These are phyloP conservation scores for Psilocybe mexicana DNA, from an alignment of 1,284 basidiomycete genomes.

Conservation along the genomic window DNA sequence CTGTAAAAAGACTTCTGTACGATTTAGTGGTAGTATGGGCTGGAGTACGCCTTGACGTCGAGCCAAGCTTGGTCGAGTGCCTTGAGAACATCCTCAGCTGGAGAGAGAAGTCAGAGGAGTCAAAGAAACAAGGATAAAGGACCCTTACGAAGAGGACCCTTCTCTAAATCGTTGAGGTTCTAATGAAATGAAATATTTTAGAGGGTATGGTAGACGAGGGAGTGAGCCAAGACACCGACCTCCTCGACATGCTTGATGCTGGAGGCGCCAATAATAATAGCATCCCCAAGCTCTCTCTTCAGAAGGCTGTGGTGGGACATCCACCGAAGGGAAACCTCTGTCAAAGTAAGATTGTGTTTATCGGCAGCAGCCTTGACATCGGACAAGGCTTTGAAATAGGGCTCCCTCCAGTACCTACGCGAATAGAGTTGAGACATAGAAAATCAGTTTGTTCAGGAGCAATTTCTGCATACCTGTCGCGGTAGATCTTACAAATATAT, in stretches of 20 bases:
- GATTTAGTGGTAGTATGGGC: slow-evolving; percentile 30
- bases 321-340: slow-evolving; percentile 56
- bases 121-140: background rate
- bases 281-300: slow-evolving; percentile 47
- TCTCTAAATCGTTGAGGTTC: slow-evolving; percentile 57
- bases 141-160: slow-evolving; percentile 53
- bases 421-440: background rate
- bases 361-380: slow-evolving; percentile 40
- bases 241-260: slow-evolving; percentile 50
- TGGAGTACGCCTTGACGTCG: slow-evolving; percentile 33
- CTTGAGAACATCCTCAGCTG: slow-evolving; percentile 40
- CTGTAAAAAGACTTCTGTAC: background rate
- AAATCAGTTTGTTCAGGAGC: too few relatives aligned
- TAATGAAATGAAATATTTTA: slow-evolving; percentile 22
- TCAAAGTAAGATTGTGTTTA: slow-evolving; percentile 43
- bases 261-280: slow-evolving; percentile 54
- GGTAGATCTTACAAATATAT: background rate
- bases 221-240: slow-evolving; percentile 23
- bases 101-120: too few relatives aligned
- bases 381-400: slow-evolving; percentile 48
- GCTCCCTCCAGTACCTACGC: slow-evolving; percentile 47
- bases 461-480: background rate
- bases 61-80: slow-evolving; percentile 42
- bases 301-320: slow-evolving; percentile 52
- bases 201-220: background rate